phyloP scores from a whole-genome alignment of 2,329 filamentous ascomycete genomes.

The Alternaria sp. region DNA sequence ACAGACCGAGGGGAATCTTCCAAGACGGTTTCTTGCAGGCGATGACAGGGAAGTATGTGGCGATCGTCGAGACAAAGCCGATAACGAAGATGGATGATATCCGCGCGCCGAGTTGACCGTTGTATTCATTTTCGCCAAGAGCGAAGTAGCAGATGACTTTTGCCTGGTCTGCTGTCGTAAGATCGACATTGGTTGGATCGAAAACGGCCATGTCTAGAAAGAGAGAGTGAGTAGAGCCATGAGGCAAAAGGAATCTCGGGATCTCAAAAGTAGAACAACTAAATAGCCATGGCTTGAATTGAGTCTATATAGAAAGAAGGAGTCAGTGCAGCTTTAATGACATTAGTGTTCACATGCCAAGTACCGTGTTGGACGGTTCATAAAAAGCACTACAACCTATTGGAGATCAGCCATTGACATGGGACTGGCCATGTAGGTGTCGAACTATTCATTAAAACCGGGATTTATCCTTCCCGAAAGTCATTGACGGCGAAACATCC shows the following conservation, averaged over 20 bases:
- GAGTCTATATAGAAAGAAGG: no score
- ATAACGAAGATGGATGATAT: slow-evolving; percentile 15
- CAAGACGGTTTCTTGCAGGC: slow-evolving; percentile 4
- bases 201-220: slow-evolving; percentile 4
- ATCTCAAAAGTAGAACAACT: no score
- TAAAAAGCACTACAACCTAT: background rate
- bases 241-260: background rate
- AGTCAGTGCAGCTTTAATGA: background rate
- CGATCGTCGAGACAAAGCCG: slow-evolving; percentile 3
- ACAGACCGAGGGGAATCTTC: slow-evolving; percentile 6
- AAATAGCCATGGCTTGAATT: background rate
- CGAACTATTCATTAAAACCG: background rate
- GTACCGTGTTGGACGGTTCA: slow-evolving; percentile 15
- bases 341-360: background rate
- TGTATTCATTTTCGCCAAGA: slow-evolving; percentile 2
- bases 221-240: background rate
- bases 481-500: background rate
- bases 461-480: no score
- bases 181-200: slow-evolving; percentile 1
- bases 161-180: slow-evolving; percentile 4
- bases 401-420: background rate
- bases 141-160: slow-evolving; percentile 6
- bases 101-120: background rate
- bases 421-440: slow-evolving; percentile 1
- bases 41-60: slow-evolving; percentile 10